Evolutionary conservation across 2,329 filamentous ascomycete species (phyloP).

Genomic region (Fusarium chlamydosporum): DNA sequence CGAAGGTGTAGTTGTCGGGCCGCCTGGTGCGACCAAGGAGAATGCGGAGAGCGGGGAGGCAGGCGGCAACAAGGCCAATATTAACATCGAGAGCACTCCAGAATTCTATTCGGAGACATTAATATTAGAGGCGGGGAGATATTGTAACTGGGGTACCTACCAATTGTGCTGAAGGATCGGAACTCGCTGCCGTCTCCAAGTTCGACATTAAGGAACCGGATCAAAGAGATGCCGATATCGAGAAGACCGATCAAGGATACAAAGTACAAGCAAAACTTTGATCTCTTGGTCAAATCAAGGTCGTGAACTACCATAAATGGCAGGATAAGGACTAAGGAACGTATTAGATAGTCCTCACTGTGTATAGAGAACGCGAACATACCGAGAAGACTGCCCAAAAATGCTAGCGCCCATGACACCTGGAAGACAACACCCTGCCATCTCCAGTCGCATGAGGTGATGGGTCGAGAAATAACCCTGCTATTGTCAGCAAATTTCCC

Average conservation of each 20-base stretch:
- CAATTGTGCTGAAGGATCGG: conserved; percentile 14
- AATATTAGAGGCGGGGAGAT: neutral
- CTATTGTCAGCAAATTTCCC: neutral
- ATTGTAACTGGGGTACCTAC: neutral
- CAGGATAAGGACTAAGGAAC: conserved; percentile 16
- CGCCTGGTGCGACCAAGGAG: conserved; percentile 20
- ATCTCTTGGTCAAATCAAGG: conserved; percentile 23
- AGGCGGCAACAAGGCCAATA: conserved; percentile 37
- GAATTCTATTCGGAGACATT: conserved; percentile 20
- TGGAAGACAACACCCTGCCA: conserved; percentile 38
- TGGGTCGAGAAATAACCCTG: conserved; percentile 27
- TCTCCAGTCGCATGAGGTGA: conserved; percentile 24
- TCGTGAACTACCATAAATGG: conserved; percentile 34
- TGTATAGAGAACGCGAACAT: neutral
- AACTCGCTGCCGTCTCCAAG: conserved; percentile 25
- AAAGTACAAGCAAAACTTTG: conserved; percentile 26
- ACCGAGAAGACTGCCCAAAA: conserved; percentile 35
- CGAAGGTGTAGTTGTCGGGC: conserved; percentile 23
- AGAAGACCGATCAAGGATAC: conserved; percentile 35
- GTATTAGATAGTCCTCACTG: neutral
- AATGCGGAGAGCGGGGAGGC: conserved; percentile 33
- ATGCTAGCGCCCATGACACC: conserved; percentile 33
- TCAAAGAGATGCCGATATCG: conserved; percentile 34
- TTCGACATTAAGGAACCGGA: conserved; percentile 38
- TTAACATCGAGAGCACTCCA: conserved; percentile 43